Base-by-base conservation (phyloP, 495 filamentous ascomycete species). In the Usnea hakonensis region DNA sequence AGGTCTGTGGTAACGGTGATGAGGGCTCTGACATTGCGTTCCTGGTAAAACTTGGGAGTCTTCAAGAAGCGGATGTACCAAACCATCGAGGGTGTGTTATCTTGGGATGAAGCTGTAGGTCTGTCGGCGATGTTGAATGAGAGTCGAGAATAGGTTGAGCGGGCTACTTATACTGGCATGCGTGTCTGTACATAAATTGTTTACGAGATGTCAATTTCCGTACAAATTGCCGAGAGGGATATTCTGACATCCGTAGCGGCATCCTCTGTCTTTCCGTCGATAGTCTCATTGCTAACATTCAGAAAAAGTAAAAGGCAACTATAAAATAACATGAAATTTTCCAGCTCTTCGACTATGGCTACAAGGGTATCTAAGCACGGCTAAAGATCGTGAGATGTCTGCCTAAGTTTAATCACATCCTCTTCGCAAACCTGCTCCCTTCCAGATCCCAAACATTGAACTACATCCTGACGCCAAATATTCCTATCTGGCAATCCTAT, bases 1-100 rank as follows among this genome's bases (percentile, higher is more conserved):
- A 98, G 77, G 69, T 98, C 94, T 41, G 92, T 94, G 43, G 90
- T 90, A 71, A 98, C 85, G 56, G 90, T 91, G 59, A 97, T 76
- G 26, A 90, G 70, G 37, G 85, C 77, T 35, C 75, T 76, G 16
- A 81, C 69, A 37, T 69, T 67, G 56, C 66, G 21, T 53, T 70
- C 57, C 73, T 79, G 70, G 53, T 75, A 75, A 35, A 72, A 71
- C 60, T 71, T 70, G 0, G 88, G 86, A 1, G 85, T 75, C 55
- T 91, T 88, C 40, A 91, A 72, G 59, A 91, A 85, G 33, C 88
- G 86, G 62, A 91, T 82, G 76, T 93, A 94, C 67, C 90, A 86
- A 8, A 81, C 79, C 79, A 81, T 82, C 10, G 40, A 66, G 61
- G n/a, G 35, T 37, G 14, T 26, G n/a, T 14, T n/a, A 13, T 43